Conservation (phyloP, 2,329 filamentous ascomycete genomes). For the Aureobasidium sp. region DNA sequence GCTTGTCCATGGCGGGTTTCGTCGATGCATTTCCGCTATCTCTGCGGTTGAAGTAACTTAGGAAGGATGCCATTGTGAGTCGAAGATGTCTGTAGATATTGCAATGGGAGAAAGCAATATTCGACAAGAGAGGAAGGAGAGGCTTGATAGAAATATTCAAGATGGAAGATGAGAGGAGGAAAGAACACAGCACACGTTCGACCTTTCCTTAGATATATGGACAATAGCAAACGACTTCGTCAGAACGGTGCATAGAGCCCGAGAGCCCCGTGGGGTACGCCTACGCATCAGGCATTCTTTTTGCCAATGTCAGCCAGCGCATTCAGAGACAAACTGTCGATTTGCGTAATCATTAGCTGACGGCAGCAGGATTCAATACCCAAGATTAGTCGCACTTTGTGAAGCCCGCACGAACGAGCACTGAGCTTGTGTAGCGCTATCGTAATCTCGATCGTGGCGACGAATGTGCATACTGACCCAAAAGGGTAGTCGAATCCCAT, state of each 20-base stretch:
- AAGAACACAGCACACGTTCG: not conserved
- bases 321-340: constrained; percentile 1
- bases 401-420: not conserved
- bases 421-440: not conserved
- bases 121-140: not conserved
- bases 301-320: not conserved
- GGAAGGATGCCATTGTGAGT: constrained; percentile 8
- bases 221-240: not conserved
- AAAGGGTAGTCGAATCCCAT: constrained; percentile 3
- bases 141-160: not conserved
- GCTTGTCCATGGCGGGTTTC: constrained; percentile 3
- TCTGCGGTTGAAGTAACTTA: constrained; percentile 12
- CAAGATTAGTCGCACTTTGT: constrained; percentile 7
- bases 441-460: constrained; percentile 5
- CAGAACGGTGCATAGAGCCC: not conserved
- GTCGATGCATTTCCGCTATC: constrained; percentile 3
- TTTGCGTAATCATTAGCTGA: constrained; percentile 9
- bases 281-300: not conserved
- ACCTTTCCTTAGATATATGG: not conserved
- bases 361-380: not conserved
- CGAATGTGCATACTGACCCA: not conserved
- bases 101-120: not conserved
- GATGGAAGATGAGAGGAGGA: not conserved
- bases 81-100: not conserved
- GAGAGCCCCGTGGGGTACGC: not conserved